Percentiles rank a stretch among this genome's conserved stretches.
These are phyloP conservation scores for Quercus glauca DNA, from an alignment of 306 rosid genomes.

Conservation along the genomic window DNA sequence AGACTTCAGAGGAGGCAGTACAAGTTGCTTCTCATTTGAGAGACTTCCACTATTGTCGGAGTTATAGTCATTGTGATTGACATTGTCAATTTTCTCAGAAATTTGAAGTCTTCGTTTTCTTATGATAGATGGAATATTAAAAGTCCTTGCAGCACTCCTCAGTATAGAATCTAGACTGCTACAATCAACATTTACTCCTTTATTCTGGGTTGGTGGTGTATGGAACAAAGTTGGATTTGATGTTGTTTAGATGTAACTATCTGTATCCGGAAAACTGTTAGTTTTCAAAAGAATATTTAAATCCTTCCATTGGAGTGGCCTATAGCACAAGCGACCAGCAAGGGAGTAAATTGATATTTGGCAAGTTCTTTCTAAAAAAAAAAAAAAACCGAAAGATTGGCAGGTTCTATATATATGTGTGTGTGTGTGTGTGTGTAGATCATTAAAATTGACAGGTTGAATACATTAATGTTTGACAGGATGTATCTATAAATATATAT, in stretches of 20 bases:
- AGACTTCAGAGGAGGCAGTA: not conserved
- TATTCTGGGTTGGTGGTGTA: slow-evolving; percentile 2
- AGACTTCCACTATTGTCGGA: not conserved
- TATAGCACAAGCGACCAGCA: too few relatives aligned
- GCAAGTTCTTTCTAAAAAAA: too few relatives aligned
- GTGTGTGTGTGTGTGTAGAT: too few relatives aligned
- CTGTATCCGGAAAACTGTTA: slow-evolving; percentile 11
- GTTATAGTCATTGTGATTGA: not conserved
- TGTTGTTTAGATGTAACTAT: not conserved
- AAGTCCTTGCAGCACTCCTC: slow-evolving; percentile 24
- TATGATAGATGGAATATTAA: slow-evolving; percentile 32
- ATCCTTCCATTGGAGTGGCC: too few relatives aligned
- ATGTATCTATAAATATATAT: too few relatives aligned
- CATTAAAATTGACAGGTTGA: too few relatives aligned
- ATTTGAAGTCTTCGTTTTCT: slow-evolving; percentile 14
- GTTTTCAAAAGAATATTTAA: not conserved
- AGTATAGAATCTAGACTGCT: slow-evolving; percentile 6
- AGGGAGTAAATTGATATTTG: too few relatives aligned
- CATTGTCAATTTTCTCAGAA: not conserved
- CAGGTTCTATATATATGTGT: too few relatives aligned
- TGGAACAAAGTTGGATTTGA: not conserved
- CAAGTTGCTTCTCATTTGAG: not conserved
- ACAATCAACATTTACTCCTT: not conserved
- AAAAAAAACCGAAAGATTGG: too few relatives aligned
- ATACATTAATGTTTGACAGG: too few relatives aligned